Base-by-base conservation (phyloP, 495 filamentous ascomycete species). In the Penicillium robsamsonii region DNA sequence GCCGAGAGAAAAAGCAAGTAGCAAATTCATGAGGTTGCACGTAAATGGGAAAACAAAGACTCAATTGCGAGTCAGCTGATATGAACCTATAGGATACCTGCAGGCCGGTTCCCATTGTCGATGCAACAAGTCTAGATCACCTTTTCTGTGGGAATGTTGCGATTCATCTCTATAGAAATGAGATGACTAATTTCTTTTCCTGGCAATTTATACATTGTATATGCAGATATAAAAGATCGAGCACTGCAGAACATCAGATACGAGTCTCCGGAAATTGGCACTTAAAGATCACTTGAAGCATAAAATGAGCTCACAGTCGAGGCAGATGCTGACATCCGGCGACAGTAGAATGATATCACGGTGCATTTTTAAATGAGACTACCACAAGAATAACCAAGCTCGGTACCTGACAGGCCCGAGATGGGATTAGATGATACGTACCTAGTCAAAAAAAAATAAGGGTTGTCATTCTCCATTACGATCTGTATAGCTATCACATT, bases 101-200 rank as follows among this genome's bases (percentile, higher is more conserved):
- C 62, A 60, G 65, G 15, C 55, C 54, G n/a, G 52, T 62, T 67
- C 53, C 50, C 46, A 60, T 64, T 56, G 38, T 56, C 33, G n/a
- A 31, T 54, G 47, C 54, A 38, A 29, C 46, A 51, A 42, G 47
- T 58, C 47, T 58, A 51, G 52, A 9, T 35, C 29, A 7, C 13
- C 12, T 3, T 8, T n/a, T 42, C 2, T 4, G 10, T 18, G 25
- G 40, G 15, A 33, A 45, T 44, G 5, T n/a, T 33, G 29, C 50
- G 31, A 22, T 15, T 3, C 18, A 44, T 6, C n/a, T 25, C 13
- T 43, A 35, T 43, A 3, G 17, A 11, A 43, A 20, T 12, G 4
- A 43, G 1, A 24, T 24, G 8, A 18, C 18, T 37, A 37, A 15
- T 1, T 37, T 8, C 5, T 6, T n/a, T 37, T n/a, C 13, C 5